Base-by-base conservation (phyloP, 352 stramenopile species). In the Phytophthora sojae region DNA sequence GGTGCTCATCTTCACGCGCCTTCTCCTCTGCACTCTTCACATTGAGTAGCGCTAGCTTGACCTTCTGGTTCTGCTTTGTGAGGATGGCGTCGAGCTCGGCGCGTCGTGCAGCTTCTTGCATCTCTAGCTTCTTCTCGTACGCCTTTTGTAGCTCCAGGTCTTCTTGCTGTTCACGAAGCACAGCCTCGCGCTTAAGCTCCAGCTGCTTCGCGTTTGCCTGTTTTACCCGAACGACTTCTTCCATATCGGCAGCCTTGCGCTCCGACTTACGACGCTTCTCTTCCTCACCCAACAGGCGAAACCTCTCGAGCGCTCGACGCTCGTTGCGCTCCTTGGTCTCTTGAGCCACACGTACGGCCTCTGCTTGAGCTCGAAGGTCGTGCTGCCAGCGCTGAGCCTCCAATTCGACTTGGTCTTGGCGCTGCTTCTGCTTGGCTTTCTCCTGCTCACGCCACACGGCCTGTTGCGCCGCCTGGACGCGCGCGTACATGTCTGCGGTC, bases 11-110 rank as follows among this genome's bases (percentile, higher is more conserved):
- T 58, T 90, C 80, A 21, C 71, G 77, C 0, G 80, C 78, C 59
- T 86, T 86, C 65, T 90, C 81, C 29, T 92, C 76, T 15, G 79
- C 79, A 56, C 64, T 90, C 68, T 88, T 89, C 21, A 89, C 82
- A 44, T 89, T 89, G 0, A 88, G 64, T 35, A 89, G 69, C 0
- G 82, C 82, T 53, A 90, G 64, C 59, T 87, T 83, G 39, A 90
- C 80, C 53, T 81, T 89, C 29, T 76, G 76, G 39, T 60, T 85
- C 58, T 90, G 84, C 57, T 89, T 89, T 21, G 67, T 66, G 8
- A 86, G 49, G 30, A 90, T 80, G 14, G 76, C 73, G 3, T 81
- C 67, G 3, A 92, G 75, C 59, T 89, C 81, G 17, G 73, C 69
- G 21, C 79, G 78, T 0, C 81, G 80, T 21, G 73, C 77, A 9